Base-by-base conservation (phyloP, 257 asterid species). In the Coffea canephora region DNA sequence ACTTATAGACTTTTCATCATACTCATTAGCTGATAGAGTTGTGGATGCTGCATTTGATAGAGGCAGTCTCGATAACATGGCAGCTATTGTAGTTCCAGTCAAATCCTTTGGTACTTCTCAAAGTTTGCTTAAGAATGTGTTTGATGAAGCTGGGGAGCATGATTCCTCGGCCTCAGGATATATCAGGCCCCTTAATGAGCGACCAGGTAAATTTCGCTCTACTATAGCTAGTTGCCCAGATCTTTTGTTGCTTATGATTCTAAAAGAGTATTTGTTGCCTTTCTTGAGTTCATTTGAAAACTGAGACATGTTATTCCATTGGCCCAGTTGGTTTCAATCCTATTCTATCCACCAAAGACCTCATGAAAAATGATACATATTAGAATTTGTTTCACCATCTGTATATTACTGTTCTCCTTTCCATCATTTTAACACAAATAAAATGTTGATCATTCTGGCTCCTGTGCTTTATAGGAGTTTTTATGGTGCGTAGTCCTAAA, bases 61-160 rank as follows among this genome's bases (percentile, higher is more conserved):
- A 83, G 99, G 99, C 72, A 95, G 97, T 80, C 88, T 75, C 79
- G 98, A 95, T 89, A 95, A 95, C 90, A 69, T 95, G 93, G 99
- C 99, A 54, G 96, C 96, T 80, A 74, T 89, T 73, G 78, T 88
- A 79, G 87, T 93, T 83, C 97, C 98, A 74, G 80, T 90, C 65
- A 86, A 86, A 77, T 82, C 84, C 70, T 55, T 75, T 54, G 90
- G 78, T 80, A 84, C 85, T 59, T 77, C 62, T 78, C 87, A 83
- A 77, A 65, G 86, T 76, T 82, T 70, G 50, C 69, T 39, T 48
- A 80, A 79, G 80, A 88, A 78, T 77, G 79, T 78, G 59, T 79
- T 82, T 84, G 87, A 80, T 81, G 83, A 78, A 78, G 65, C 77
- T n/a, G 82, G 79, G 78, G 83, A 78, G 78, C 55, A 79, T 81